Conservation (phyloP, 441 rosid genomes). For the Pelargonium citronellum region DNA sequence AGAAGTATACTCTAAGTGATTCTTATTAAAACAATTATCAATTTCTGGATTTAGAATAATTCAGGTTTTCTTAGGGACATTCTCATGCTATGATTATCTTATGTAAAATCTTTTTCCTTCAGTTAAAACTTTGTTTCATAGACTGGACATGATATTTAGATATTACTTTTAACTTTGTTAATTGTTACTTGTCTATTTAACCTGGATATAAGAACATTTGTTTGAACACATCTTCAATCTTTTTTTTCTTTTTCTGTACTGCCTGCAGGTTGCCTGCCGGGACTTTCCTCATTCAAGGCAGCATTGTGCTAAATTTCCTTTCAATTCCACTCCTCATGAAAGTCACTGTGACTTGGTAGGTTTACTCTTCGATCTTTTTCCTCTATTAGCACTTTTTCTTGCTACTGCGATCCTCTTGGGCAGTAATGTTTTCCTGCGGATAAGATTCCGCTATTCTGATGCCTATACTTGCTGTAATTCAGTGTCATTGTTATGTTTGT, state of each 20-base stretch:
- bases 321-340: slow-evolving; percentile 54
- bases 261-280: slow-evolving; percentile 79
- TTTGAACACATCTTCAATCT: background rate
- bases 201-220: background rate
- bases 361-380: background rate
- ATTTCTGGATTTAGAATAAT: no score
- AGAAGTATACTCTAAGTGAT: no score
- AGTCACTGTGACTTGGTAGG: slow-evolving; percentile 61
- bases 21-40: no score
- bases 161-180: no score
- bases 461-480: slow-evolving; percentile 24
- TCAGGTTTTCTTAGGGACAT: no score
- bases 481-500: slow-evolving; percentile 92
- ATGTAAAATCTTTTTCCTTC: no score
- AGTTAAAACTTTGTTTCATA: no score
- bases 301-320: slow-evolving; percentile 58
- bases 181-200: background rate
- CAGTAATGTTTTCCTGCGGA: background rate
- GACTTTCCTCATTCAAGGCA: slow-evolving; percentile 89
- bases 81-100: no score
- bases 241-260: slow-evolving; percentile 16
- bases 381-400: background rate
- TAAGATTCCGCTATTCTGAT: slow-evolving; percentile 12
- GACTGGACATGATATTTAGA: no score
- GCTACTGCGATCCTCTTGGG: background rate